Percentiles rank a stretch among this genome's conserved stretches.
These are phyloP conservation scores for Amborella trichopoda DNA, from an alignment of 164 flowering plant genomes.

Conservation along the genomic window DNA sequence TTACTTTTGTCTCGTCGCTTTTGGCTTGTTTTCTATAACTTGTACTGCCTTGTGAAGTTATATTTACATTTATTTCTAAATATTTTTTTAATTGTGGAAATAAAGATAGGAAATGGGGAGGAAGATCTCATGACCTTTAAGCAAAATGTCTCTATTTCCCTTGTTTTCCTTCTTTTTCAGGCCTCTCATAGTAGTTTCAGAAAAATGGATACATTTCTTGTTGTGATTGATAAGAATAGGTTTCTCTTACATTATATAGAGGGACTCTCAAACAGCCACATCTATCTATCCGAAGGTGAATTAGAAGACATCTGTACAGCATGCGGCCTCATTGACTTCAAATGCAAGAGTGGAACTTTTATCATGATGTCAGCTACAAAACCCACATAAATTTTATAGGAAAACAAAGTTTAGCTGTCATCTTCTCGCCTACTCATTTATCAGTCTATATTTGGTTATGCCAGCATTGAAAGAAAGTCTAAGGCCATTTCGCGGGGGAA, in stretches of 20 bases:
- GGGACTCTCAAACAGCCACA: conserved; percentile 36
- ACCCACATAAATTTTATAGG: conserved; percentile 35
- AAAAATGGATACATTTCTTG: not conserved
- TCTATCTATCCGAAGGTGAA: conserved; percentile 52
- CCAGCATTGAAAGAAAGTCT: too few species aligned
- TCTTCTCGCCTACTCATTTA: too few species aligned
- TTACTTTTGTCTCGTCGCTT: too few species aligned
- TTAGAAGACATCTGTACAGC: conserved; percentile 67
- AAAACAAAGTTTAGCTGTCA: too few species aligned
- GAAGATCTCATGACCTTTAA: too few species aligned
- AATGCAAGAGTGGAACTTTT: conserved; percentile 47
- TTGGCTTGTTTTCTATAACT: too few species aligned
- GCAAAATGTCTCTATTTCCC: not conserved
- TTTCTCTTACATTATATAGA: conserved; percentile 25
- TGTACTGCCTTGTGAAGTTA: too few species aligned
- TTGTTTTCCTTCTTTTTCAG: not conserved
- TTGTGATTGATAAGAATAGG: not conserved
- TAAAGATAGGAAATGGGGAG: too few species aligned
- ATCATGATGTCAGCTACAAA: conserved; percentile 73
- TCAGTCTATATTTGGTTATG: too few species aligned
- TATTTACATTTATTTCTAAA: too few species aligned
- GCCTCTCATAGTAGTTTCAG: not conserved
- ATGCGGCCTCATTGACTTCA: conserved; percentile 61
- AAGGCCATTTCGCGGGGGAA: too few species aligned
- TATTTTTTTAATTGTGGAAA: too few species aligned